Conservation (phyloP, 345 rosid genomes). For the Psidium guajava region DNA sequence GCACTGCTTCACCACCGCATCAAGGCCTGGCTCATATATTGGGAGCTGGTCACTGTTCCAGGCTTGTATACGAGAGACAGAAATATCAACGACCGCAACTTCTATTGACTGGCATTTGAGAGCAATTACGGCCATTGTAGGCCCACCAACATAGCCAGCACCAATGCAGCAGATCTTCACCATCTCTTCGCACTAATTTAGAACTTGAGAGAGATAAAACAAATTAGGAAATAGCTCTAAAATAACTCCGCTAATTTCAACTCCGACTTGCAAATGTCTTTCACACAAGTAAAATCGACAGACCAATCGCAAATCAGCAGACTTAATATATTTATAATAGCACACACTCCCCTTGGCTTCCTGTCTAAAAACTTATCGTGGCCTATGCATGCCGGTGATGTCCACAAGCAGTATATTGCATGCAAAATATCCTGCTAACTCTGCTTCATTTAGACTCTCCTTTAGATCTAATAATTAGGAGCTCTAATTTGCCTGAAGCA, state of each 20-base stretch:
- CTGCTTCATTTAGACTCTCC: neutral
- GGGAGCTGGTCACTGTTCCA: constrained; percentile 95
- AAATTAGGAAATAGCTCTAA: neutral
- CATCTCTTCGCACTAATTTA: constrained; percentile 29
- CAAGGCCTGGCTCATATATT: constrained; percentile 94
- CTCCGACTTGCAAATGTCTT: no score
- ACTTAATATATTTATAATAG: neutral
- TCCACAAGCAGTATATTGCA: neutral
- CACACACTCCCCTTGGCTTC: neutral
- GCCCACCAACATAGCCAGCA: constrained; percentile 96
- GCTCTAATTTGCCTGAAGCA: neutral
- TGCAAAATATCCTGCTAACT: neutral
- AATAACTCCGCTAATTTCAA: neutral
- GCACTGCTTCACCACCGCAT: constrained; percentile 69
- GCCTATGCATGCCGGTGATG: neutral
- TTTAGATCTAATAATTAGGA: neutral
- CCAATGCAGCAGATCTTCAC: constrained; percentile 98
- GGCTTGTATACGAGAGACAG: constrained; percentile 61
- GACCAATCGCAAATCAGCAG: no score
- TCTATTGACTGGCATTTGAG: constrained; percentile 78
- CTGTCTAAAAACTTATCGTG: neutral
- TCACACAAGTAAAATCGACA: neutral
- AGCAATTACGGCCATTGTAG: constrained; percentile 94
- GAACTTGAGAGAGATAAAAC: constrained; percentile 1
- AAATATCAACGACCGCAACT: constrained; percentile 86